Percentiles rank a stretch among this genome's conserved stretches.
Evolutionary conservation across 2,329 filamentous ascomycete genomes (phyloP).

Genomic region (Rosellinia necatrix): DNA sequence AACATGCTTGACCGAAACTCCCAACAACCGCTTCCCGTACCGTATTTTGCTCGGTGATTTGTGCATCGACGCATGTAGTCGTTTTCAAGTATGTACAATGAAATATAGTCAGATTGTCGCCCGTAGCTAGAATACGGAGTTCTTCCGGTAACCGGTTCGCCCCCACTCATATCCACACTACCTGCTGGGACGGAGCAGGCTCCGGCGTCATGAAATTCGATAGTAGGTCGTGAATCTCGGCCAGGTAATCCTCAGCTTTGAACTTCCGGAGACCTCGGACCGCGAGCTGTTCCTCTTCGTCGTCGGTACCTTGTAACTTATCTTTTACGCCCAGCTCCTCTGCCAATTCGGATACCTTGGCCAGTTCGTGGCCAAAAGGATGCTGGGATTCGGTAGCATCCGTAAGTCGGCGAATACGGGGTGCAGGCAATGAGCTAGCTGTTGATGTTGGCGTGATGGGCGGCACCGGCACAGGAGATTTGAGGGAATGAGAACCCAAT

Average conservation of each 20-base stretch:
- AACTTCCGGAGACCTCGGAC: slow-evolving; percentile 74
- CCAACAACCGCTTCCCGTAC: slow-evolving; percentile 17
- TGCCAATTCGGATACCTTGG: slow-evolving; percentile 88
- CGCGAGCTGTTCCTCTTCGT: slow-evolving; percentile 73
- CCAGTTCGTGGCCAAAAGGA: slow-evolving; percentile 88
- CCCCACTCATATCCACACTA: slow-evolving; percentile 55
- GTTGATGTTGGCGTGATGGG: slow-evolving; percentile 41
- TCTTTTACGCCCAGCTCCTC: slow-evolving; percentile 79
- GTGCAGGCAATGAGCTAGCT: slow-evolving; percentile 39
- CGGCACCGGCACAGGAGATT: slow-evolving; percentile 33
- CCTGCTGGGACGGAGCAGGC: slow-evolving; percentile 38
- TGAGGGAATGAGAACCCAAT: slow-evolving; percentile 39
- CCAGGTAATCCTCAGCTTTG: slow-evolving; percentile 80
- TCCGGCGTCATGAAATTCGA: slow-evolving; percentile 59
- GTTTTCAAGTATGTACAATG: slow-evolving; percentile 43
- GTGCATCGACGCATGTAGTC: slow-evolving; percentile 26
- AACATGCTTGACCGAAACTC: slow-evolving; percentile 15
- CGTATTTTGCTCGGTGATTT: slow-evolving; percentile 18
- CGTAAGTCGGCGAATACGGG: slow-evolving; percentile 37
- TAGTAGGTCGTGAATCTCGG: slow-evolving; percentile 75
- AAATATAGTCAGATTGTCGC: slow-evolving; percentile 34
- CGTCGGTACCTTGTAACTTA: slow-evolving; percentile 65
- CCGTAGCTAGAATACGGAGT: slow-evolving; percentile 13
- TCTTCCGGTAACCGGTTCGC: not conserved
- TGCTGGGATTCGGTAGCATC: slow-evolving; percentile 42